Percentiles rank a stretch among this genome's conserved stretches.
Evolutionary conservation across 768 basidiomycete genomes (phyloP).

Genomic region (Termitomyces sp.): DNA sequence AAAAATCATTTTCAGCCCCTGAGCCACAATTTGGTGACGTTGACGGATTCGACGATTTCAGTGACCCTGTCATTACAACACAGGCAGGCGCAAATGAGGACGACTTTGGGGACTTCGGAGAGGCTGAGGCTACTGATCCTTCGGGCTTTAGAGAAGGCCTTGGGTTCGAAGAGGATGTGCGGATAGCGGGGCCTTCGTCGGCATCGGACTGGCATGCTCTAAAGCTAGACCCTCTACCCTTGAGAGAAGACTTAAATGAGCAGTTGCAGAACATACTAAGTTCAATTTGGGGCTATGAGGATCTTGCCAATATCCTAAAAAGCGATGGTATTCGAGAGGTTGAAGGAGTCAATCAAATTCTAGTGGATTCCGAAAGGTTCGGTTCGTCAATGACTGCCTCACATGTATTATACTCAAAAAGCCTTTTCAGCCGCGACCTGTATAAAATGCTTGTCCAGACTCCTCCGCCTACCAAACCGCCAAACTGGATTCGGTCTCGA

Average conservation of each 20-base stretch:
- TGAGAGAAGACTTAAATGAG: constrained; percentile 46
- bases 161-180: constrained; percentile 32
- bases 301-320: constrained; percentile 49
- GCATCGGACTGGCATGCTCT: constrained; percentile 55
- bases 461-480: constrained; percentile 73
- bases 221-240: constrained; percentile 58
- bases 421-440: constrained; percentile 63
- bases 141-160: constrained; percentile 30
- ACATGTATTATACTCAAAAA: constrained; percentile 12
- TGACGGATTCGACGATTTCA: constrained; percentile 49
- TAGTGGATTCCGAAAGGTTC: constrained; percentile 74
- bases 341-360: constrained; percentile 75
- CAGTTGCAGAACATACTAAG: constrained; percentile 63
- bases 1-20: constrained; percentile 19
- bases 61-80: constrained; percentile 43
- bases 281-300: constrained; percentile 56
- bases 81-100: constrained; percentile 52
- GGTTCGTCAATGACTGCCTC: constrained; percentile 5
- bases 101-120: constrained; percentile 84
- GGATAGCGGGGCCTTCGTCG: constrained; percentile 36
- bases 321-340: constrained; percentile 74
- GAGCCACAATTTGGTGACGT: constrained; percentile 26
- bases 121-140: constrained; percentile 34
- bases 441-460: constrained; percentile 69
- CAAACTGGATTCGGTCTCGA: constrained; percentile 91